phyloP scores from a whole-genome alignment of 352 stramenopile species.

The Vaucheria bursata region DNA sequence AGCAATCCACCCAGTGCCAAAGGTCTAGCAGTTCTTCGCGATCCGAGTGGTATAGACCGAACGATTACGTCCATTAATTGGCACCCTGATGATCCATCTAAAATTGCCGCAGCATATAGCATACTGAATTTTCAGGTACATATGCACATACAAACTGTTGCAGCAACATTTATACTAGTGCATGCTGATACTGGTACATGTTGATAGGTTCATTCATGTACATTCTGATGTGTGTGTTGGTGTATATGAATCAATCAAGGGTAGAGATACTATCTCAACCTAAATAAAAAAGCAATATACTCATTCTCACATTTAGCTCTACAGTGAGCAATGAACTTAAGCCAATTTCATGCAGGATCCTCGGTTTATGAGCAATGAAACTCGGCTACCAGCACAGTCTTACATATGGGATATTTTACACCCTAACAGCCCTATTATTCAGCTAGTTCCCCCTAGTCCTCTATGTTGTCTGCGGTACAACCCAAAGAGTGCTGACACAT shows the following conservation, averaged over 20 bases:
- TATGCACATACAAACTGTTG: too few species aligned
- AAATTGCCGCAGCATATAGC: constrained; percentile 88
- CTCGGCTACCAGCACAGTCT: constrained; percentile 57
- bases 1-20: constrained; percentile 89
- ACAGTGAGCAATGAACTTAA: too few species aligned
- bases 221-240: too few species aligned
- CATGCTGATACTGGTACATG: too few species aligned
- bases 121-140: constrained; percentile 39
- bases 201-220: too few species aligned
- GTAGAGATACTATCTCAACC: too few species aligned
- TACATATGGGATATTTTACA: constrained; percentile 96
- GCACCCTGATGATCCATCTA: constrained; percentile 81
- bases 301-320: too few species aligned
- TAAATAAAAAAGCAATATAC: too few species aligned
- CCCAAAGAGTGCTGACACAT: constrained; percentile 85
- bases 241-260: too few species aligned
- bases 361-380: constrained; percentile 65
- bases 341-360: constrained; percentile 76
- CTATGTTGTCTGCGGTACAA: constrained; percentile 83
- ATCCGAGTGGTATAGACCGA: constrained; percentile 68
- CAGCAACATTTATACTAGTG: too few species aligned
- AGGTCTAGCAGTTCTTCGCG: constrained; percentile 89
- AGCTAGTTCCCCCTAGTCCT: constrained; percentile 72
- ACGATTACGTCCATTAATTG: constrained; percentile 91
- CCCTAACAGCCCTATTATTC: constrained; percentile 87